Evolutionary conservation across 192 early-diverging fungal species (phyloP), one percentile per base, ranked within the genome.

Genomic region (Linnemannia zychae): DNA sequence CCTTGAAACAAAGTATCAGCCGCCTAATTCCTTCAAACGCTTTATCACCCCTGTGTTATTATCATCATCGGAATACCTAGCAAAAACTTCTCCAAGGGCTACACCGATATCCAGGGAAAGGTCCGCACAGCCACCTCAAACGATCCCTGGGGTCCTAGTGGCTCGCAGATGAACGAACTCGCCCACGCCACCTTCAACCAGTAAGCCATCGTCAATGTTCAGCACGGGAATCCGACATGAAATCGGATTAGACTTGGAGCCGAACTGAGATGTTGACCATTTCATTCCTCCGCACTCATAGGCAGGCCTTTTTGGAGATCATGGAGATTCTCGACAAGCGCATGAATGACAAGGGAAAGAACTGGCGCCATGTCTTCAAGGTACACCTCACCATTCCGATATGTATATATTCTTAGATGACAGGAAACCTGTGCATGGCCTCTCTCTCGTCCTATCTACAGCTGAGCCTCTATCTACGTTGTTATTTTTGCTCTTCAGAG

Each of bases 351-450:
- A 95, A 94, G 80, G 98, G 98, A 48, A 97, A 97, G 89, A 94
- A 97, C 89, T 99, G 98, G 98, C 89, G 97, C 67, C 98, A 99
- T 87, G 97, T 99, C 15, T 98, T 95, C 89, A 99, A 99, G 90
- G 95, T 96, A 89, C 60, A 34, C n/a, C n/a, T 17, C 57, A 1
- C 37, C 53, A 16, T 31, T 57, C 53, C n/a, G 37, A 78, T 63
- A 63, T 63, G 33, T 50, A 78, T 63, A 63, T 63, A 48, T 50
- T 36, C 47, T 36, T 36, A 53, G 20, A 53, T 33, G 47, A 37
- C 44, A 16, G 28, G 31, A 20, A 53, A 1, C 7, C 17, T 48
- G 33, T 52, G 28, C 33, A n/a, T 69, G 57, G 24, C 28, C 11
- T 6, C 40, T 44, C 40, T 3, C 9, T 44, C 40, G 4, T 44